Conservation (phyloP, 352 stramenopile species). For the Phytopythium boreale region DNA sequence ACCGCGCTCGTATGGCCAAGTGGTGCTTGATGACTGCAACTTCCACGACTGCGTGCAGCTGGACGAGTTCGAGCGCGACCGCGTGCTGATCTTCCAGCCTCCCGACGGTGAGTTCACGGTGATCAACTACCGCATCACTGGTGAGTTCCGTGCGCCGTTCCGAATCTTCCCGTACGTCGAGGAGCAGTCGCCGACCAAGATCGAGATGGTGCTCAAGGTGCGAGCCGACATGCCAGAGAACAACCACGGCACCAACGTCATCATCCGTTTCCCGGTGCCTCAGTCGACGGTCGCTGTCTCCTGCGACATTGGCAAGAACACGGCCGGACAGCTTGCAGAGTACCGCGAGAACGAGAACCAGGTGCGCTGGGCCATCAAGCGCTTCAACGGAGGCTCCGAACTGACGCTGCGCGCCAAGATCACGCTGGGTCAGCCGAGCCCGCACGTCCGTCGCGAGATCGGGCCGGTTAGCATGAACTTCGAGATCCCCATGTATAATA, state of each 20-base stretch:
- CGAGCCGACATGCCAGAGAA: constrained; percentile 92
- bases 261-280: constrained; percentile 93
- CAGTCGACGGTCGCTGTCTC: constrained; percentile 80
- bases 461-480: constrained; percentile 98
- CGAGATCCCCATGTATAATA: constrained; percentile 99
- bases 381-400: constrained; percentile 94
- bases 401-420: constrained; percentile 94
- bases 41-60: too few species aligned
- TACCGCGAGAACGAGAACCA: constrained; percentile 94
- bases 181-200: constrained; percentile 93
- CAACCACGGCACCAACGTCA: constrained; percentile 96
- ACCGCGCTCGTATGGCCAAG: too few species aligned
- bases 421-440: constrained; percentile 72
- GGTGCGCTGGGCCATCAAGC: constrained; percentile 96
- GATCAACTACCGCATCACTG: constrained; percentile 98
- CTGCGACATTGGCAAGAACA: constrained; percentile 78
- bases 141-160: constrained; percentile 97
- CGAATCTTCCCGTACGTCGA: constrained; percentile 97
- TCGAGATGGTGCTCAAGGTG: constrained; percentile 93
- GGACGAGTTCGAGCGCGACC: too few species aligned
- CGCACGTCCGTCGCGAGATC: constrained; percentile 91
- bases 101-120: constrained; percentile 82
- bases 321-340: constrained; percentile 88
- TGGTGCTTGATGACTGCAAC: too few species aligned
- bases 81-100: constrained; percentile 86